These are phyloP conservation scores for Amaranthus hypochondriacus DNA, from an alignment of 148 eudicot species.

Conservation along the genomic window DNA sequence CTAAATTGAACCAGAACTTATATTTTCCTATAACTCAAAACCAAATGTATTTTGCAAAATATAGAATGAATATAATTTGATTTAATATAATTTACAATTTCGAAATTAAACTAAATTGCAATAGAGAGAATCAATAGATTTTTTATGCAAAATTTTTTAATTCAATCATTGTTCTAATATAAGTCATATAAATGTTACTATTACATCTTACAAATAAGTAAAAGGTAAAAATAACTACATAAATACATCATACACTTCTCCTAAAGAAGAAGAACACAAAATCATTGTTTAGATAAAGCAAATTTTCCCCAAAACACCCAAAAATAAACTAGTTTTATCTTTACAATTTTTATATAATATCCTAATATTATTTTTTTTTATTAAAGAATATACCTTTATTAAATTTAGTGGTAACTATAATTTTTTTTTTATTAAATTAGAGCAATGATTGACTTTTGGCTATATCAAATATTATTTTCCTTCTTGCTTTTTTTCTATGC, in stretches of 20 bases:
- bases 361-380: background rate
- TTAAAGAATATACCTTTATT: constrained; percentile 14
- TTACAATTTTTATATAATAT: background rate
- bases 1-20: too few relatives aligned
- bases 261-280: too few relatives aligned
- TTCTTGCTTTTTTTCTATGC: constrained; percentile 12
- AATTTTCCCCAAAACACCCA: constrained; percentile 5
- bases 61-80: too few relatives aligned
- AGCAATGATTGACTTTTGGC: background rate
- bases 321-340: too few relatives aligned
- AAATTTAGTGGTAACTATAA: constrained; percentile 6
- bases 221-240: constrained; percentile 10
- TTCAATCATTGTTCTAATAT: constrained; percentile 19
- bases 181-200: constrained; percentile 10
- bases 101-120: too few relatives aligned
- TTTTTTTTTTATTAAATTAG: background rate
- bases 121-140: too few relatives aligned
- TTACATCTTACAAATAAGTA: constrained; percentile 14
- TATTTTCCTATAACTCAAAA: too few relatives aligned
- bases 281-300: too few relatives aligned
- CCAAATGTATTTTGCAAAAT: too few relatives aligned
- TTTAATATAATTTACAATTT: too few relatives aligned
- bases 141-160: too few relatives aligned
- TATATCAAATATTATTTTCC: background rate
- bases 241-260: constrained; percentile 12